These are phyloP conservation scores for Aureobasidium sp. DNA, from an alignment of 2,329 filamentous ascomycete species.

Conservation along the genomic window DNA sequence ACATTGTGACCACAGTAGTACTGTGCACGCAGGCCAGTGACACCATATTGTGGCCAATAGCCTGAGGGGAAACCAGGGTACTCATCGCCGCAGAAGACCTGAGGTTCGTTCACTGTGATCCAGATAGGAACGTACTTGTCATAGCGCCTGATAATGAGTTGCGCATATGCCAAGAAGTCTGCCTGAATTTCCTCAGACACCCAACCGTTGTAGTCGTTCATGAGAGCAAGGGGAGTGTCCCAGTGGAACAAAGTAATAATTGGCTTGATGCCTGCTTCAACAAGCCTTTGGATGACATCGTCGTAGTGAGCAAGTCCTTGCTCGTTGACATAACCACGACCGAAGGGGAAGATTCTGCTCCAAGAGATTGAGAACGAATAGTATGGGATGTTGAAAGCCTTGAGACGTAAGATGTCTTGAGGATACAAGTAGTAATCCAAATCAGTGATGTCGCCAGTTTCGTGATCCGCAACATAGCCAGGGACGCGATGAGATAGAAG, in stretches of 20 bases:
- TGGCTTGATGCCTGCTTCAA: slow-evolving; percentile 30
- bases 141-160: slow-evolving; percentile 30
- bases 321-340: slow-evolving; percentile 36
- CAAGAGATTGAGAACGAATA: slow-evolving; percentile 40
- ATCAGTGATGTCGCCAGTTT: slow-evolving; percentile 38
- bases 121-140: slow-evolving; percentile 31
- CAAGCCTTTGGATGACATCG: slow-evolving; percentile 33
- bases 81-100: slow-evolving; percentile 11
- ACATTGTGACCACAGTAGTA: slow-evolving; percentile 29
- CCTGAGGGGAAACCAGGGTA: slow-evolving; percentile 5
- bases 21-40: slow-evolving; percentile 18
- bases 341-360: slow-evolving; percentile 44
- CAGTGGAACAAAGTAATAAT: slow-evolving; percentile 39
- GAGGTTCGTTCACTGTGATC: slow-evolving; percentile 37
- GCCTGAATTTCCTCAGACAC: slow-evolving; percentile 30
- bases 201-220: slow-evolving; percentile 33
- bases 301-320: slow-evolving; percentile 41
- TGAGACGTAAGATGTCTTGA: slow-evolving; percentile 27
- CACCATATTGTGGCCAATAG: slow-evolving; percentile 29
- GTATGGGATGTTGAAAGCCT: slow-evolving; percentile 28
- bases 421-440: slow-evolving; percentile 34
- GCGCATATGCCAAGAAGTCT: slow-evolving; percentile 34
- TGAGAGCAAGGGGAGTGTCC: slow-evolving; percentile 30
- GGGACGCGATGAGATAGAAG: slow-evolving; percentile 18
- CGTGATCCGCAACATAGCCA: slow-evolving; percentile 25